Conservation (phyloP, 2,329 filamentous ascomycete species). For the Cordyceps fumosorosea region DNA sequence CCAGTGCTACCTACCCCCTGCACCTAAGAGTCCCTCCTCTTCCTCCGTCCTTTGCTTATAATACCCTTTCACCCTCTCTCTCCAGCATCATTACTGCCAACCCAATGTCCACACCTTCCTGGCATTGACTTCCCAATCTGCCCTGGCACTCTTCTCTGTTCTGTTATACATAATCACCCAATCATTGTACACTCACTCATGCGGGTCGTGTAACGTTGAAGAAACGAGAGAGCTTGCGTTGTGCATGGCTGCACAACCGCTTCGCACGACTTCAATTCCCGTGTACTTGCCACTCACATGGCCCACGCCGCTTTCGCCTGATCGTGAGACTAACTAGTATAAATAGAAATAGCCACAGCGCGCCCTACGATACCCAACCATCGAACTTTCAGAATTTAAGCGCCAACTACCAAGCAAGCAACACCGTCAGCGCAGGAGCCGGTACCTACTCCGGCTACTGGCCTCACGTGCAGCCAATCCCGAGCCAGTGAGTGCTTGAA, state of each 20-base stretch:
- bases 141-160: neutral
- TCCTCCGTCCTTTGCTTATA: conserved; percentile 1
- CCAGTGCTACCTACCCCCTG: neutral
- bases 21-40: neutral
- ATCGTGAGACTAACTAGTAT: conserved; percentile 3
- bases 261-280: neutral
- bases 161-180: neutral
- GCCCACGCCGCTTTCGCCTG: neutral
- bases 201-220: conserved; percentile 1
- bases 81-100: neutral
- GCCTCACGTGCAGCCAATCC: neutral
- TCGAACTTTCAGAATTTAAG: neutral
- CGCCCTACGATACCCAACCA: neutral
- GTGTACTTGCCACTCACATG: neutral
- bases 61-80: neutral
- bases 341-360: neutral
- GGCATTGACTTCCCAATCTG: neutral
- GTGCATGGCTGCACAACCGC: neutral
- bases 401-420: neutral
- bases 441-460: neutral
- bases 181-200: conserved; percentile 4
- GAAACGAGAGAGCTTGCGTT: neutral
- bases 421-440: neutral
- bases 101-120: neutral
- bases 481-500: neutral